Evolutionary conservation across 2,329 filamentous ascomycete genomes (phyloP).

Genomic region (Fusarium cyanostomum): DNA sequence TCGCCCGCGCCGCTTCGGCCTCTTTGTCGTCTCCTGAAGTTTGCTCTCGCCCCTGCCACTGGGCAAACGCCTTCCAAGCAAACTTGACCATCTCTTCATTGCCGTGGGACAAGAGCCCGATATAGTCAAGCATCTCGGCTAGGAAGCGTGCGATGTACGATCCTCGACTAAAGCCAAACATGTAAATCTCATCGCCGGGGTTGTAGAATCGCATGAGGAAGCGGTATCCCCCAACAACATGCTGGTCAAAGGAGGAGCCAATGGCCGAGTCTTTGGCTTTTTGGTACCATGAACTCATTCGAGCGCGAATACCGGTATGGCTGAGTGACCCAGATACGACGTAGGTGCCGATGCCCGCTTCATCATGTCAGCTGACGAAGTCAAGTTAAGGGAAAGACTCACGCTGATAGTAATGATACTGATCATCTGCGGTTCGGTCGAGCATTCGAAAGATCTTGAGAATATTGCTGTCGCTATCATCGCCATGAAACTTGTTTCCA

Average conservation of each 20-base stretch:
- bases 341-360: constrained; percentile 78
- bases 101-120: constrained; percentile 80
- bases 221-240: constrained; percentile 84
- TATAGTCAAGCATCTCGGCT: constrained; percentile 85
- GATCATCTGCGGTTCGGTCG: constrained; percentile 68
- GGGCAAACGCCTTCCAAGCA: constrained; percentile 82
- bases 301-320: constrained; percentile 64
- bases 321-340: constrained; percentile 68
- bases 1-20: constrained; percentile 52
- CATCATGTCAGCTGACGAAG: background rate
- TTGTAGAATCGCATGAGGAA: constrained; percentile 80
- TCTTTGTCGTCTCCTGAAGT: constrained; percentile 53
- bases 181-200: constrained; percentile 71
- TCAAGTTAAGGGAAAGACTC: constrained; percentile 33
- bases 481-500: constrained; percentile 70
- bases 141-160: constrained; percentile 79
- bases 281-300: constrained; percentile 71
- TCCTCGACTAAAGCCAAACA: constrained; percentile 79
- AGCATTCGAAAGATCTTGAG: constrained; percentile 77
- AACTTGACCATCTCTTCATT: constrained; percentile 89
- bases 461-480: constrained; percentile 72
- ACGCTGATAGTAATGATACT: constrained; percentile 73
- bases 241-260: constrained; percentile 81
- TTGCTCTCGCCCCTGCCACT: constrained; percentile 72
- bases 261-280: constrained; percentile 83